Conservation (phyloP, 169 alveolate genomes). For the Miamiensis avidus region DNA sequence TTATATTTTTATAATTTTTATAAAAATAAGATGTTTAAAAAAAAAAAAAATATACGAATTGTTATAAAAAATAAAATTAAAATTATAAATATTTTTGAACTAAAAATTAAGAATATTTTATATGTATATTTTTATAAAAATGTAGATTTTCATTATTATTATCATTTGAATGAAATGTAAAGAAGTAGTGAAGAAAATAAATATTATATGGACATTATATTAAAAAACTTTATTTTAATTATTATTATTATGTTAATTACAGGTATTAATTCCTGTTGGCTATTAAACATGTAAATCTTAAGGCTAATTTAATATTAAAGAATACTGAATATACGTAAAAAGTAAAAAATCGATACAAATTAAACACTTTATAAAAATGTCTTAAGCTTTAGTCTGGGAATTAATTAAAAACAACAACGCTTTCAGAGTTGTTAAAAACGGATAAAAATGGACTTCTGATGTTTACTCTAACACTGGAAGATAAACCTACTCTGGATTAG, state of each 20-base stretch:
- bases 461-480: constrained; percentile 20
- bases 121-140: too few species aligned
- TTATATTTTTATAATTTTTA: too few species aligned
- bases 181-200: too few species aligned
- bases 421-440: constrained; percentile 13
- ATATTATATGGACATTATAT: not conserved
- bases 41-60: too few species aligned
- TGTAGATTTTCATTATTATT: too few species aligned
- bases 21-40: too few species aligned
- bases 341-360: too few species aligned
- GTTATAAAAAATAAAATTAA: too few species aligned
- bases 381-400: constrained; percentile 28
- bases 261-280: not conserved
- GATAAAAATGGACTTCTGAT: constrained; percentile 16
- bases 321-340: not conserved
- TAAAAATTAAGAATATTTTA: too few species aligned
- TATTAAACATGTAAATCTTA: not conserved
- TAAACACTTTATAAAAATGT: not conserved
- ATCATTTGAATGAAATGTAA: too few species aligned
- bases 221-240: not conserved
- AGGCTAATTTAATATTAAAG: not conserved
- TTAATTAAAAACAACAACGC: constrained; percentile 20
- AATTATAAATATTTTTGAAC: too few species aligned
- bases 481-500: constrained; percentile 19
- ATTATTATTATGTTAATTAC: not conserved